phyloP scores from a whole-genome alignment of 495 filamentous ascomycete species.

The Aspergillus heteromorphus region DNA sequence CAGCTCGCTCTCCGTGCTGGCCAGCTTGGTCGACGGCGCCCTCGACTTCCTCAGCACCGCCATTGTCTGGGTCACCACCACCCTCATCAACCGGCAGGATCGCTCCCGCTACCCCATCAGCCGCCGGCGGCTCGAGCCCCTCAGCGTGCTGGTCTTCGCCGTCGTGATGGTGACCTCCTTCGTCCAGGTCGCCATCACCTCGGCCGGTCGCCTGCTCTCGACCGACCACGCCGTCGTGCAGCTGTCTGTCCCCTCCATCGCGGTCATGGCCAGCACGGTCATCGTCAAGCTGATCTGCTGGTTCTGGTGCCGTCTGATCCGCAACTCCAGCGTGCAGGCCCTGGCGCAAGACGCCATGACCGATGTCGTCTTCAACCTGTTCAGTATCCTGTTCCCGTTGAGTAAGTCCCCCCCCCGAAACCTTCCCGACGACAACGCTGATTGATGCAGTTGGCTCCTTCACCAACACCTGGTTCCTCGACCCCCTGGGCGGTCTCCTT shows the following conservation, averaged over 20 bases:
- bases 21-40: conserved; percentile 80
- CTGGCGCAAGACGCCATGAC: conserved; percentile 65
- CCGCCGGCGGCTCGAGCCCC: conserved; percentile 66
- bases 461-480: conserved; percentile 75
- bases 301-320: conserved; percentile 85
- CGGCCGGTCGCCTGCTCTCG: conserved; percentile 58
- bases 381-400: conserved; percentile 64
- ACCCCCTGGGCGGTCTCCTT: conserved; percentile 75
- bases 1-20: conserved; percentile 80
- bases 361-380: conserved; percentile 84
- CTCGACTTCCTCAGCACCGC: conserved; percentile 83
- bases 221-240: conserved; percentile 63
- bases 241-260: conserved; percentile 66
- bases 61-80: conserved; percentile 80
- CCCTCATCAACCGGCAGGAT: conserved; percentile 67
- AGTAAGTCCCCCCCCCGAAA: conserved; percentile 8
- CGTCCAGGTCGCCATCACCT: conserved; percentile 74
- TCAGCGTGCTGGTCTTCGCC: conserved; percentile 76
- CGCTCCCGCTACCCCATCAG: conserved; percentile 81
- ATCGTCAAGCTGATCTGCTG: conserved; percentile 78
- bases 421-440: too few species aligned
- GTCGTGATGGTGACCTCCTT: conserved; percentile 87
- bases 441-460: conserved; percentile 73
- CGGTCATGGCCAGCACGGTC: conserved; percentile 78
- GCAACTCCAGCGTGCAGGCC: conserved; percentile 84